Base-by-base conservation (phyloP, 176 grass and related monocot species). In the Eragrostis curvula region DNA sequence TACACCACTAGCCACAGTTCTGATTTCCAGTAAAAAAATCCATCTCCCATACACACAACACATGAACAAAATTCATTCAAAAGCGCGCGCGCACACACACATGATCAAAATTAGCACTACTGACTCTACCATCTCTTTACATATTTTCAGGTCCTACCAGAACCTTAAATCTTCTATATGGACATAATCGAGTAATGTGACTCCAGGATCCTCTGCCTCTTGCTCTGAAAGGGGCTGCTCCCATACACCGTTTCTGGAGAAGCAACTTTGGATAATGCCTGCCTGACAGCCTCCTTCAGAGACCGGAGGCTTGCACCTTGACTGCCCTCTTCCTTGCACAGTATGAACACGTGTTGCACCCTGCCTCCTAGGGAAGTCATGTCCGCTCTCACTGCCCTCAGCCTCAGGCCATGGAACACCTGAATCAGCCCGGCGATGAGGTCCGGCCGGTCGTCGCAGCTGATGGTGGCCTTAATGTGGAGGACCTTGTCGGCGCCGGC, bases 401-500 rank as follows among this genome's bases (percentile, higher is more conserved):
- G 61, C 13, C 73, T 82, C 45, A 92, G 74, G 50, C 73, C 62
- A 32, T 50, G 79, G 62, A 88, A 70, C 59, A 83, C 79, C 69
- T 65, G 78, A 46, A 50, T 70, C 36, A 92, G 16, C 12, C 47
- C 79, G 12, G 86, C 53, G 9, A 92, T 18, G 44, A 92, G 79
- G 73, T 83, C 86, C 44, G 86, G 79, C n/a, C 86, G 68, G 46
- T 92, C 86, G 17, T 79, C 74, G 74, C 90, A 88, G 69, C 79
- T 83, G 46, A 92, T 71, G 12, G 68, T 88, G 2, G 86, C 90
- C 69, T 42, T 88, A 0, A 92, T 79, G 83, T 79, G 86, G 23
- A 70, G 2, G 41, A 16, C 28, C 53, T 12, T 82, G 44, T 64
- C 12, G 45, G 27, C 2, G 80, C 39, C 61, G 42, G 5, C 30